These are phyloP conservation scores for Phaeosphaeriaceae sp. DNA, from an alignment of 2,329 filamentous ascomycete species.

Conservation along the genomic window DNA sequence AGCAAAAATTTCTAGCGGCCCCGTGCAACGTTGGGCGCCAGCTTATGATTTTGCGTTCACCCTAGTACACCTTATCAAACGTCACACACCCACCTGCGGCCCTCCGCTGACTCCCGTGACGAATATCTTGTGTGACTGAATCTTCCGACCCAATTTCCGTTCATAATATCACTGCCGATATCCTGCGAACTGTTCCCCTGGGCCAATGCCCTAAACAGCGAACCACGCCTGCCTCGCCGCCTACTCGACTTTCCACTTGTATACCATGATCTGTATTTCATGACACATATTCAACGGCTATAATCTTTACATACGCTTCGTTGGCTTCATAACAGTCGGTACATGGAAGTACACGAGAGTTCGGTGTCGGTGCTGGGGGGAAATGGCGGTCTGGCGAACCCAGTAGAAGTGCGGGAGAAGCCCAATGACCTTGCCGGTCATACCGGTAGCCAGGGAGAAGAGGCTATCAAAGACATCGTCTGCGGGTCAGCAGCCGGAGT, in stretches of 20 bases:
- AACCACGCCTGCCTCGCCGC: constrained; percentile 38
- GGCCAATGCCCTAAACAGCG: constrained; percentile 25
- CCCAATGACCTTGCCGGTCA: constrained; percentile 17
- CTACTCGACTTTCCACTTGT: constrained; percentile 30
- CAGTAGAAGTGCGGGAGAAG: constrained; percentile 27
- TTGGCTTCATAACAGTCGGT: constrained; percentile 9
- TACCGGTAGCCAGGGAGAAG: constrained; percentile 56
- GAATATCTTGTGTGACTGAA: constrained; percentile 27
- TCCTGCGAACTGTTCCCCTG: constrained; percentile 17
- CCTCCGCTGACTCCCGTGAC: constrained; percentile 23
- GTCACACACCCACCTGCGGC: constrained; percentile 26
- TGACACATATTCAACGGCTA: constrained; percentile 17
- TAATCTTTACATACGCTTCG: constrained; percentile 7
- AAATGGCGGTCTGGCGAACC: constrained; percentile 28
- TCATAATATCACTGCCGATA: constrained; percentile 9
- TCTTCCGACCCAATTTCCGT: constrained; percentile 16
- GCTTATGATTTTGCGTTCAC: constrained; percentile 31
- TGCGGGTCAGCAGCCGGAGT: constrained; percentile 93
- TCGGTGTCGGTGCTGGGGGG: constrained; percentile 41
- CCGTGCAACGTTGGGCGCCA: constrained; percentile 32
- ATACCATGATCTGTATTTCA: constrained; percentile 28
- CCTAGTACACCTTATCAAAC: constrained; percentile 25
- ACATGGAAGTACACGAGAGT: constrained; percentile 42
- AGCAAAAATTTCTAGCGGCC: constrained; percentile 30
- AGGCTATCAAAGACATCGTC: constrained; percentile 83